phyloP scores from a whole-genome alignment of 257 asterid genomes.

The Solanum chaucha region DNA sequence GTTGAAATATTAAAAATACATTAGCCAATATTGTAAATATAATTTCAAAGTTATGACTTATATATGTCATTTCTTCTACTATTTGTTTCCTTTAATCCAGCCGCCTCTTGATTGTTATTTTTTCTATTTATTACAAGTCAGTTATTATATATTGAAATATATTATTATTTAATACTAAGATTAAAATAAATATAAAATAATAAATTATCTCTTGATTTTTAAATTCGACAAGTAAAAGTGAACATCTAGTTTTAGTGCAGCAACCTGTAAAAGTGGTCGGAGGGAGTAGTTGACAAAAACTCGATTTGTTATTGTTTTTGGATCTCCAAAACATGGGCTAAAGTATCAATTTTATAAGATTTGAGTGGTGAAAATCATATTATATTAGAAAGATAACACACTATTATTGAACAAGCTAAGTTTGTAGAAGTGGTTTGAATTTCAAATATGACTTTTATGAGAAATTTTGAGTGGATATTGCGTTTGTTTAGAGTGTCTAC shows the following conservation, averaged over 20 bases:
- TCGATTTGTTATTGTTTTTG: background rate
- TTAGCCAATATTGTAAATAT: background rate
- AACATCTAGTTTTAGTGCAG: background rate
- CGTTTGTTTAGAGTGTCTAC: background rate
- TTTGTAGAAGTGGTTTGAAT: no score
- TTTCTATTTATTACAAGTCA: background rate
- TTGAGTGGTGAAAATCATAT: background rate
- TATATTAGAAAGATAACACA: background rate
- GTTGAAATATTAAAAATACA: no score
- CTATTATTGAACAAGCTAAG: background rate
- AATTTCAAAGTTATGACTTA: no score
- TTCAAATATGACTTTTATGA: no score
- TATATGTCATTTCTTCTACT: background rate
- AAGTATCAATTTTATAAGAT: no score
- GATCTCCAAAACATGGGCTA: no score
- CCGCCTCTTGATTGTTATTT: background rate
- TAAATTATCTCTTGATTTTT: background rate
- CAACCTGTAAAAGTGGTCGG: no score
- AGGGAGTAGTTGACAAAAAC: background rate
- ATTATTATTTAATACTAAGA: background rate
- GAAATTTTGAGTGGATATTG: no score
- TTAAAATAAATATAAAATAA: background rate
- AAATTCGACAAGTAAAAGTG: no score
- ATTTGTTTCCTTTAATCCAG: background rate
- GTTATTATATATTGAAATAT: no score